Evolutionary conservation across 192 early-diverging fungal genomes (phyloP).

Genomic region (Chytriomyces sp.): DNA sequence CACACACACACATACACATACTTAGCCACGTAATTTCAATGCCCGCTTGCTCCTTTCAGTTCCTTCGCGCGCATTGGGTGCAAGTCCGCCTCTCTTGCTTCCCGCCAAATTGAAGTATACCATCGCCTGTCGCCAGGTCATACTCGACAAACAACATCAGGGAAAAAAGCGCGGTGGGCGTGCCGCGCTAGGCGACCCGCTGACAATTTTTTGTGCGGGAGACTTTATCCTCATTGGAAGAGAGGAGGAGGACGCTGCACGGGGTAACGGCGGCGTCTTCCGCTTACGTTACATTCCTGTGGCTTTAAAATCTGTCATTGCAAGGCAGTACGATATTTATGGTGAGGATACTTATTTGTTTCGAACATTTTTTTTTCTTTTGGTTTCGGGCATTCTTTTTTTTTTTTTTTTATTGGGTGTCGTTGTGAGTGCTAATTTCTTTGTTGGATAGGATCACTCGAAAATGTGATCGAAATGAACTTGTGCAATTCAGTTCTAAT

Average conservation of each 20-base stretch:
- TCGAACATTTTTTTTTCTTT: too few relatives aligned
- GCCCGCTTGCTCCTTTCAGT: background rate
- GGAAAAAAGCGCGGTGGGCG: background rate
- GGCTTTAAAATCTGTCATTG: background rate
- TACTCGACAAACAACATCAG: background rate
- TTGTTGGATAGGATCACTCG: background rate
- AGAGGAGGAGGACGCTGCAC: background rate
- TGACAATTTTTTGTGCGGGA: background rate
- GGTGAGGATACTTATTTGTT: background rate
- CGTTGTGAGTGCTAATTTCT: background rate
- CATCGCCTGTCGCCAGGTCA: background rate
- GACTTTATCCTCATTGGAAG: background rate
- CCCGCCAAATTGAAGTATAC: background rate
- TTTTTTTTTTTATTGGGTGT: too few relatives aligned
- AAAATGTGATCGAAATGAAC: conserved; percentile 21
- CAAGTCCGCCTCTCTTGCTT: background rate
- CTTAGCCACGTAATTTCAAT: background rate
- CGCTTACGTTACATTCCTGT: conserved; percentile 16
- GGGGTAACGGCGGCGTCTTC: background rate
- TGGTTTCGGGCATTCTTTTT: too few relatives aligned
- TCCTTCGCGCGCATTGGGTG: background rate
- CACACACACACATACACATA: background rate
- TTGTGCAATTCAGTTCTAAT: background rate
- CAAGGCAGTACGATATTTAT: background rate
- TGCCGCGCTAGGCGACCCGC: background rate